Percentiles rank a stretch among this genome's conserved stretches.
Conservation (phyloP, 1,284 basidiomycete species). For the Coriolopsis trogii region DNA sequence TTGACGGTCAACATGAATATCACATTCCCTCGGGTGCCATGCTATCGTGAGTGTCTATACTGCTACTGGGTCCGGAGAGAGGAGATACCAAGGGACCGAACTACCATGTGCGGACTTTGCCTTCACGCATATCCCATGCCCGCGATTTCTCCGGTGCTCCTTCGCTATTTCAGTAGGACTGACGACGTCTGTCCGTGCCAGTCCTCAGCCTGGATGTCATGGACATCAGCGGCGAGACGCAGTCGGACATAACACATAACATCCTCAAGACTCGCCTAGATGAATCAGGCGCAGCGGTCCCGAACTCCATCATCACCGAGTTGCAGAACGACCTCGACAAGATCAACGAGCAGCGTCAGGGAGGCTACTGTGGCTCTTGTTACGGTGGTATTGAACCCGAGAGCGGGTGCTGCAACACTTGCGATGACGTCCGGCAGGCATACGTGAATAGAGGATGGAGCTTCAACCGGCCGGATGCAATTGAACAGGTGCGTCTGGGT, state of each 20-base stretch:
- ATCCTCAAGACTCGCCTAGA: constrained; percentile 84
- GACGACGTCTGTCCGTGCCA: constrained; percentile 41
- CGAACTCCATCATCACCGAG: constrained; percentile 59
- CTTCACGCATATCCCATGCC: too few species aligned
- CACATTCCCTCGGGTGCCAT: constrained; percentile 96
- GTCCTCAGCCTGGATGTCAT: constrained; percentile 95
- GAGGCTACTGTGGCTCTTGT: constrained; percentile 93
- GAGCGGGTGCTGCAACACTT: constrained; percentile 92
- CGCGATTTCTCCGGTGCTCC: too few species aligned
- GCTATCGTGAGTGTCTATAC: constrained; percentile 77
- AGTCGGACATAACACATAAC: constrained; percentile 89
- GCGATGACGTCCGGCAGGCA: constrained; percentile 91
- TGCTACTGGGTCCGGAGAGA: background rate
- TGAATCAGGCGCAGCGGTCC: constrained; percentile 60
- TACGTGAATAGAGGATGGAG: constrained; percentile 96
- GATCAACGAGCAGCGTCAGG: constrained; percentile 63
- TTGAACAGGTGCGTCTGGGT: constrained; percentile 78
- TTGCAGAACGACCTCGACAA: constrained; percentile 87
- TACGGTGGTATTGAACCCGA: constrained; percentile 88
- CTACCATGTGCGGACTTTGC: too few species aligned
- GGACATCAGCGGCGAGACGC: constrained; percentile 97
- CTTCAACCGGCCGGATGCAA: constrained; percentile 87
- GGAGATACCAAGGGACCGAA: too few species aligned
- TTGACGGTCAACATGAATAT: constrained; percentile 92
- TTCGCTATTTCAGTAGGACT: too few species aligned